Evolutionary conservation across 1,284 basidiomycete species (phyloP), one percentile per base, ranked within the genome.

Genomic region (Stereum hirsutum): DNA sequence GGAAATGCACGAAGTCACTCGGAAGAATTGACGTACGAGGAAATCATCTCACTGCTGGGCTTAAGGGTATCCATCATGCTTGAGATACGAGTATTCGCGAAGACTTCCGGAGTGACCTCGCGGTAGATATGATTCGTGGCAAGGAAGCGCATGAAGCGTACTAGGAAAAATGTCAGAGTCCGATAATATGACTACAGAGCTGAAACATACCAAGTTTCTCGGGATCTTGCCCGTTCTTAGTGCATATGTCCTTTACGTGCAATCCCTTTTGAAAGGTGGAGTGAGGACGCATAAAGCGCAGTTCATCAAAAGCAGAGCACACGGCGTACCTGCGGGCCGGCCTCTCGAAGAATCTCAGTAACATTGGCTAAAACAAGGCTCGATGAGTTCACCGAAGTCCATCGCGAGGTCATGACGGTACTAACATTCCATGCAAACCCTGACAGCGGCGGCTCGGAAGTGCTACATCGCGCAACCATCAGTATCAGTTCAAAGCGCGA

Each of bases 271-370:
- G n/a, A 7, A 2, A 24, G 17, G n/a, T 14, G 2, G 26, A 2
- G 12, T 23, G 15, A 23, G 37, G 32, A 10, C 15, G 28, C 25
- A 27, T 5, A 30, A 6, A n/a, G 3, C 12, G 12, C 11, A 6
- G 15, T 10, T 6, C 2, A 30, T 17, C 6, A 4, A 25, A 7
- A 11, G n/a, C n/a, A n/a, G n/a, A n/a, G n/a, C n/a, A 5, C 2
- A 12, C 0, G 23, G 46, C 46, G 12, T 20, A 61, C 64, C 43
- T 58, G 46, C 0, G 52, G 50, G 1, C 65, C 64, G 8, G 61
- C 62, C 21, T 60, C 61, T 10, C 61, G 51, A 15, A 68, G 47
- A 11, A 65, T 64, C 50, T 68, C 65, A 4, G 55, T 47, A 10
- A 64, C 59, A 44, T 65, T 55, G 2, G 57, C 55, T 8, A 25